Base-by-base conservation (phyloP, 768 basidiomycete genomes). In the Tylopilus sp. region DNA sequence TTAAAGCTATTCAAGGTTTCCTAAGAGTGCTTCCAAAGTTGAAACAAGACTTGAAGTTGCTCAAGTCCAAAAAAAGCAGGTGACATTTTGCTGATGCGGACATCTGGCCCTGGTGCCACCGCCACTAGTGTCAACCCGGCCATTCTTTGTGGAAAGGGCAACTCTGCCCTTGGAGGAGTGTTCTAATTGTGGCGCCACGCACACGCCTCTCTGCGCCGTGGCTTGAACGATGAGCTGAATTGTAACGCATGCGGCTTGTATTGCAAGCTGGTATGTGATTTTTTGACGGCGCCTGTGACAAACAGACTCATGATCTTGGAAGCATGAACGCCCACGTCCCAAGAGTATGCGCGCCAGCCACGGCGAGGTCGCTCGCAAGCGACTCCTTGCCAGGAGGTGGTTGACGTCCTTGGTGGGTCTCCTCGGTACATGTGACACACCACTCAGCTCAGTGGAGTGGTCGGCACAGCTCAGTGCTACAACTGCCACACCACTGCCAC, bases 401-500 rank as follows among this genome's bases (percentile, higher is more conserved):
- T 84, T 57, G 89, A 90, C 69, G 81, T 87, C 60, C 84, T 84
- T 68, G 82, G 86, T 85, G 71, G 67, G 80, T 76, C 69, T 60
- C 63, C 57, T 56, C 59, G 63, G 59, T 59, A 58, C 64, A 62
- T 67, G 60, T 62, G 59, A 58, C 52, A 65, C 61, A 58, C 57
- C 50, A 59, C 58, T 48, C 60, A 66, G 58, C 63, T 68, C 60
- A 69, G 62, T 37, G 62, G 66, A 41, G 55, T 55, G 60, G 58
- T 57, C 51, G 68, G 70, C 43, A 57, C 77, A 78, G 90, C 89
- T 3, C 89, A 91, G 75, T 93, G 90, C 74, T 90, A 86, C 72
- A 92, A 92, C 64, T 92, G 90, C 74, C 87, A 91, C 63, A 92
- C 91, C 22, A 92, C 88, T 3, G 88, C 89, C 14, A 92, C 90